Conservation (phyloP, 805 yeast genomes). For the Saccharomycopsis selenospora region DNA sequence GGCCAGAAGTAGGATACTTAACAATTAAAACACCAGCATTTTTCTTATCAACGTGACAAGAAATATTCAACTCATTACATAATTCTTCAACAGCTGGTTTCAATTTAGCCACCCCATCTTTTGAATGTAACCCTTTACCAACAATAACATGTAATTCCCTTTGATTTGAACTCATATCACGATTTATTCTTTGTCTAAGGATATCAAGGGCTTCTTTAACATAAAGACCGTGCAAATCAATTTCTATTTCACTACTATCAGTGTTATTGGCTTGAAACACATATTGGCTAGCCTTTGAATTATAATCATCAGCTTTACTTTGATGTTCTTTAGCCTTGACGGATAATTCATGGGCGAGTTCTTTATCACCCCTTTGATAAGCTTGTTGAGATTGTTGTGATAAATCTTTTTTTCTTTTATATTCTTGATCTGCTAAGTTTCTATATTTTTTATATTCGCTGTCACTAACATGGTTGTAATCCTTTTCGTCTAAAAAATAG, state of each 20-base stretch:
- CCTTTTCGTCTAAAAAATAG: conserved; percentile 30
- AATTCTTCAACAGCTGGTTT: conserved; percentile 82
- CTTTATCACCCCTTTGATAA: conserved; percentile 65
- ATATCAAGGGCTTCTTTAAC: conserved; percentile 83
- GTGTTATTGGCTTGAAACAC: conserved; percentile 83
- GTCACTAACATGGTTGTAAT: conserved; percentile 71
- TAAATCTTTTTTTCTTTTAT: conserved; percentile 44
- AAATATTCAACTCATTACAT: conserved; percentile 60
- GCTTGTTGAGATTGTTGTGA: conserved; percentile 71
- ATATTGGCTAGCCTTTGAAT: conserved; percentile 80
- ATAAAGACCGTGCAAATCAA: conserved; percentile 86
- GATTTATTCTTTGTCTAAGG: conserved; percentile 64
- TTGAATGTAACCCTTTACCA: conserved; percentile 87
- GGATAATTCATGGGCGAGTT: conserved; percentile 65
- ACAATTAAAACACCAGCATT: conserved; percentile 79
- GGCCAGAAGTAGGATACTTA: conserved; percentile 21
- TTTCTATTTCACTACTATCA: conserved; percentile 79
- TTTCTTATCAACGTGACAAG: conserved; percentile 53
- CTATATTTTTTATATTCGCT: conserved; percentile 56
- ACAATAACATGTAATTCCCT: conserved; percentile 71
- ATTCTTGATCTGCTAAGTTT: conserved; percentile 60
- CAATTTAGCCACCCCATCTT: conserved; percentile 73
- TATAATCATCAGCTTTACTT: conserved; percentile 57
- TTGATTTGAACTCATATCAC: conserved; percentile 54
- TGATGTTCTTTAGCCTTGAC: conserved; percentile 56